Evolutionary conservation across 176 grass and related monocot species (phyloP), one percentile per base, ranked within the genome.

Genomic region (Pharus latifolius): DNA sequence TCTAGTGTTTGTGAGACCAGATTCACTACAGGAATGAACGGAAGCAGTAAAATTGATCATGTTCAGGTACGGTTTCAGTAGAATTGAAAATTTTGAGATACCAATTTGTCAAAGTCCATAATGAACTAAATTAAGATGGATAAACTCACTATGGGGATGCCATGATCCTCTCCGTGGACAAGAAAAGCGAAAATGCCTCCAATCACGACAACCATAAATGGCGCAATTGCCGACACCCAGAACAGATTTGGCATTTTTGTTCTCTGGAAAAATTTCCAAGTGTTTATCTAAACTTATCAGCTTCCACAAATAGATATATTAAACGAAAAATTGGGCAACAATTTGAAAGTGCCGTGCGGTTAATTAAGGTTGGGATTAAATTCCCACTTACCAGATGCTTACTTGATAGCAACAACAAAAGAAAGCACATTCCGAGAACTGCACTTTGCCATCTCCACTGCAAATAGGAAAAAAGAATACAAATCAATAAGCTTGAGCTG

Each of bases 371-470:
- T 57, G 19, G 2, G 7, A 31, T 58, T 41, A 25, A 68, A 49
- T 63, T 14, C 18, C 37, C 70, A 88, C 90, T 91, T 75, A 99
- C 95, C 82, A 99, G 72, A 51, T 79, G 79, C 67, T 78, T 85
- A 23, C 77, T 58, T 16, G 78, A 65, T 24, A 94, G 42, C 84
- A 99, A 56, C 35, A 99, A 76, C 23, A 72, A 3, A 20, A 99
- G 69, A 70, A 99, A 94, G 87, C 81, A 88, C 70, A 82, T 59
- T 51, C 95, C 95, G 26, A 99, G 84, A 60, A 91, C 17, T 49
- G 67, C 69, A 60, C 95, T 99, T 82, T 99, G 46, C 95, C 95
- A 99, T 78, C 57, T 86, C 95, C 90, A 99, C 95, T 99, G 68
- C 23, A 17, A 76, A 74, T 27, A 83, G 50, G 46, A 29, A 53